A percentile compares a stretch with the other conserved stretches of the same genome.
Conservation (phyloP, 768 basidiomycete species). For the Pisolithus microcarpus region DNA sequence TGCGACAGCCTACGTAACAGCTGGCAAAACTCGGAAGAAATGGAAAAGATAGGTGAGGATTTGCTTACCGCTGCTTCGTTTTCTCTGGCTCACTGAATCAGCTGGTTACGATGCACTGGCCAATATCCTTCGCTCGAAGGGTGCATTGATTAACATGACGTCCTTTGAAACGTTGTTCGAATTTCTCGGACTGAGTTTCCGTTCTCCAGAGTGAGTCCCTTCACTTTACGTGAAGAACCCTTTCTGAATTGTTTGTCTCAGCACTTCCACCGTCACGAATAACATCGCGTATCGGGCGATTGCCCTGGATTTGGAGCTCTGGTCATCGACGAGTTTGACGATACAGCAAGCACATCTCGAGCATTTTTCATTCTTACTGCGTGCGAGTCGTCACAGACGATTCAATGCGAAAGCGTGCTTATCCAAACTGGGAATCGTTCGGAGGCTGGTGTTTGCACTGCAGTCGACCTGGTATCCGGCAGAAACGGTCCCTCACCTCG, state of each 20-base stretch:
- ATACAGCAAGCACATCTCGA: conserved; percentile 76
- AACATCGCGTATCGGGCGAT: conserved; percentile 74
- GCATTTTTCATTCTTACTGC: conserved; percentile 72
- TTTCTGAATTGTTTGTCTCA: conserved; percentile 23
- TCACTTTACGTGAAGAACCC: background rate
- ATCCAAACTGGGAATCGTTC: conserved; percentile 61
- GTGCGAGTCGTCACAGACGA: conserved; percentile 60
- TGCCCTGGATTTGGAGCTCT: conserved; percentile 86
- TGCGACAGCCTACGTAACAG: conserved; percentile 73
- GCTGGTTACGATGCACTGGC: conserved; percentile 86
- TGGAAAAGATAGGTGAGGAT: conserved; percentile 75
- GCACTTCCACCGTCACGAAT: conserved; percentile 78
- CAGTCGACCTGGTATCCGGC: conserved; percentile 71
- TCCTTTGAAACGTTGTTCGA: conserved; percentile 79
- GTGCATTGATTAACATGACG: conserved; percentile 67
- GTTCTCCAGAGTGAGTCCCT: conserved; percentile 62
- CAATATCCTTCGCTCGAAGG: conserved; percentile 64
- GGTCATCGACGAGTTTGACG: conserved; percentile 64
- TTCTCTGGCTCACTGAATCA: conserved; percentile 23
- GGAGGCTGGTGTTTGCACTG: conserved; percentile 73
- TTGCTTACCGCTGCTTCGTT: background rate
- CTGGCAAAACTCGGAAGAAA: conserved; percentile 94
- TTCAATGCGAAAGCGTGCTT: conserved; percentile 77
- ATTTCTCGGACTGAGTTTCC: conserved; percentile 80
- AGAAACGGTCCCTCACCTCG: conserved; percentile 40